These are phyloP conservation scores for Bacidia gigantensis DNA, from an alignment of 495 filamentous ascomycete genomes.

Conservation along the genomic window DNA sequence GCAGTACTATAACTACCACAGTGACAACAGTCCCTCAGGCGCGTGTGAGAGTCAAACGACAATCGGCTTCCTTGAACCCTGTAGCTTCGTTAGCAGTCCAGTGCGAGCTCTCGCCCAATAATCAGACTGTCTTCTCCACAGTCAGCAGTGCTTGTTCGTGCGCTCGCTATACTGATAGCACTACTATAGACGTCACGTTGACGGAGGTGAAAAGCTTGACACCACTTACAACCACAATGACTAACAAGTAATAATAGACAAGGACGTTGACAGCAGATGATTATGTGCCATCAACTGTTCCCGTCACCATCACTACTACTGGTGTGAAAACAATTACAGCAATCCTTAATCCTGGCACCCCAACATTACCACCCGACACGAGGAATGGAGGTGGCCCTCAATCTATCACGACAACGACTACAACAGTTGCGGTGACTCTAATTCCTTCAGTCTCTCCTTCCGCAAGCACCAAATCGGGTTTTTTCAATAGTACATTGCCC, in stretches of 20 bases:
- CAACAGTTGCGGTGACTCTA: not conserved
- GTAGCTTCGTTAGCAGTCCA: not conserved
- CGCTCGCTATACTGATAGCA: no score
- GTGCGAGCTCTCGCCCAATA: constrained; percentile 1
- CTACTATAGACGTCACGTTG: constrained; percentile 7
- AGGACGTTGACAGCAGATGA: constrained; percentile 1
- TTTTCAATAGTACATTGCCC: not conserved
- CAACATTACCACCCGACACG: not conserved
- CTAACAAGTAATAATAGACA: constrained; percentile 6
- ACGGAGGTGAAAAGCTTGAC: constrained; percentile 3
- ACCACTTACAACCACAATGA: not conserved
- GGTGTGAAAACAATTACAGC: constrained; percentile 4
- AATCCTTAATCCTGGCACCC: not conserved
- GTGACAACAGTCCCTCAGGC: not conserved
- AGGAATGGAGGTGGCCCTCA: not conserved
- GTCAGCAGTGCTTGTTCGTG: constrained; percentile 22
- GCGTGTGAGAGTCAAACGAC: constrained; percentile 8
- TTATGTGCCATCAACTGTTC: constrained; percentile 2
- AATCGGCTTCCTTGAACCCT: constrained; percentile 1
- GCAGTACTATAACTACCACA: not conserved
- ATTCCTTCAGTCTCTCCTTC: not conserved
- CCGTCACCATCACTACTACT: not conserved
- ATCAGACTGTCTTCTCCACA: constrained; percentile 2
- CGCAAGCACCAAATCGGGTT: not conserved
- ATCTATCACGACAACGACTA: not conserved